Base-by-base conservation (phyloP, 495 filamentous ascomycete genomes). In the Achaetomiella virescens region DNA sequence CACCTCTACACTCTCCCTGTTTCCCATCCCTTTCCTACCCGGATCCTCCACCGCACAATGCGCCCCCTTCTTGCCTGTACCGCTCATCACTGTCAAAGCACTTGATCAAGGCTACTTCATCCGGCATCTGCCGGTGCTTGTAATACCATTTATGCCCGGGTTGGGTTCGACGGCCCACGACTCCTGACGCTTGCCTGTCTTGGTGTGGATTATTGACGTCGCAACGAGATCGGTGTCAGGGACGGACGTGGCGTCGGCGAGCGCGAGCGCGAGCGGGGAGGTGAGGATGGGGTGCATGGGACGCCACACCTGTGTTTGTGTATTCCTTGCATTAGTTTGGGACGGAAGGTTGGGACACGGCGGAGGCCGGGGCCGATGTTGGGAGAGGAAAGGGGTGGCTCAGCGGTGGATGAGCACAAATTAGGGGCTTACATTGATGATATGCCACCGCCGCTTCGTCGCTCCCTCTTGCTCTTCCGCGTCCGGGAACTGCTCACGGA, bases 111-210 rank as follows among this genome's bases (percentile, higher is more conserved):
- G 81, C 66, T n/a, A 84, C 81, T 71, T 86, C 70, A 50, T 79
- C 70, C 10, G 84, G 81, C 12, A 70, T 72, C 62, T 82, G 76
- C 4, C 81, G 82, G 53, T 79, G 82, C 81, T 86, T 86, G 70
- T 90, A 96, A 66, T 81, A 82, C 88, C 89, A 95, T 62, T 75
- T 68, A 70, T 89, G 83, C 2, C 61, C 3, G 70, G 61, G 55
- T 78, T 78, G 44, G 79, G 76, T 54, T 72, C 70, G 22, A 92
- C 86, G 0, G 75, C 76, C 53, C 84, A 82, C 2, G 87, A 90
- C 75, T 88, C 86, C 29, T 72, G 81, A 4, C 83, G 78, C 52
- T 9, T 45, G 21, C 43, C 48, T 49, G 83, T 70, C 1, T 1
- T 15, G 5, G 86, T 83, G 71, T 91, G 90, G 51, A 90, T 75